Base-by-base conservation (phyloP, 2,329 filamentous ascomycete genomes). In the Alternaria triticimaculans region DNA sequence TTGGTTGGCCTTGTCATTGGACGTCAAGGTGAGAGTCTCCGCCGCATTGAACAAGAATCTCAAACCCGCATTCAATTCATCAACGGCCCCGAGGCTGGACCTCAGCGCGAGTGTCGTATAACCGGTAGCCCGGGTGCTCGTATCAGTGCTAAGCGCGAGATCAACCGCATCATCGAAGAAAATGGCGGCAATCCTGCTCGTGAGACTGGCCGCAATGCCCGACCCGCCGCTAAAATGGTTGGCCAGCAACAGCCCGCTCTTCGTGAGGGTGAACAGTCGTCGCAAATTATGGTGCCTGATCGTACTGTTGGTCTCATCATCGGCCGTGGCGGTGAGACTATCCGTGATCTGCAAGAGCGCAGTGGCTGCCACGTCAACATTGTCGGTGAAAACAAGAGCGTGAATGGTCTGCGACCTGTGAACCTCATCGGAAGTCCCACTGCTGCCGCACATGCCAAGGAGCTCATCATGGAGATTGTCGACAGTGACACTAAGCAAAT, bases 331-430 rank as follows among this genome's bases (percentile, higher is more conserved):
- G 94, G 94, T 63, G 94, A 97, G 82, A 97, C 94, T 2, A 97
- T 97, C 74, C 90, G 93, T 75, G 94, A 97, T 77, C 85, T 97
- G 23, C 94, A 97, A 81, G 94, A 97, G 79, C 87, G 92, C 66
- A 96, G 92, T 73, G 92, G 92, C n/a, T 97, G 94, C 79, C 94
- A 97, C 80, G 93, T 97, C 79, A 97, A 97, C 80, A 97, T 97
- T 75, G 92, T 97, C 44, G 92, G 92, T 73, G 94, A 97, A 82
- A 93, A 93, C 70, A 96, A 97, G 85, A 97, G 93, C 76, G 88
- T 97, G 70, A 96, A 96, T 76, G 94, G 94, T 48, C 85, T 97
- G 65, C 89, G 94, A 55, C 94, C 94, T 26, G 93, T 97, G 67
- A 97, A 97, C 78, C 86, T 97, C 53, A 97, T 97, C 71, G 94